Evolutionary conservation across 2,329 filamentous ascomycete species (phyloP).

Genomic region (Phaeosphaeriaceae sp.): DNA sequence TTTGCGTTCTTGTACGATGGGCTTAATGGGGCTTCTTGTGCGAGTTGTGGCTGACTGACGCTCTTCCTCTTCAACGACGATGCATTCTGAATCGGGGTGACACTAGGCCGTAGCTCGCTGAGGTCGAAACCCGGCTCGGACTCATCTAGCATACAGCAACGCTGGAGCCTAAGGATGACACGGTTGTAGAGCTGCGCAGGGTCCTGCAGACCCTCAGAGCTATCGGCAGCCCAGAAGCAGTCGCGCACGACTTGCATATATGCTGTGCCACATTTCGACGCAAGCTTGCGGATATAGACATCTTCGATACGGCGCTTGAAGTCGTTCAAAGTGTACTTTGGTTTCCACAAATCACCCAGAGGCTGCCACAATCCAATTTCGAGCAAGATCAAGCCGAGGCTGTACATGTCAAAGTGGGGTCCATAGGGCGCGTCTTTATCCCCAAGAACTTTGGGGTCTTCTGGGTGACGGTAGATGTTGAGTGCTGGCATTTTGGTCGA

Average conservation of each 20-base stretch:
- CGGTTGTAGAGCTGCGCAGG: slow-evolving; percentile 49
- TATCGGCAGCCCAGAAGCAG: slow-evolving; percentile 75
- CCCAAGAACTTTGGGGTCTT: slow-evolving; percentile 54
- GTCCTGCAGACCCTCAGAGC: slow-evolving; percentile 40
- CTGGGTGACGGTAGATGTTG: slow-evolving; percentile 73
- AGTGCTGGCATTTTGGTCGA: slow-evolving; percentile 50
- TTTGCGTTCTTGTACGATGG: slow-evolving; percentile 47
- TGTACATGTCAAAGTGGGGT: slow-evolving; percentile 71
- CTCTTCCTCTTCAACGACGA: slow-evolving; percentile 44
- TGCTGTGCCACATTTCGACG: slow-evolving; percentile 73
- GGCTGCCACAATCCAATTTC: slow-evolving; percentile 80
- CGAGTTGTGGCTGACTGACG: slow-evolving; percentile 30
- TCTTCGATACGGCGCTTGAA: slow-evolving; percentile 71
- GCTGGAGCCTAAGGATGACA: slow-evolving; percentile 54
- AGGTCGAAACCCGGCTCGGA: slow-evolving; percentile 42
- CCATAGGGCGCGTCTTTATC: slow-evolving; percentile 35
- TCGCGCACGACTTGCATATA: slow-evolving; percentile 79
- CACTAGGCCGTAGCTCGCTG: slow-evolving; percentile 32
- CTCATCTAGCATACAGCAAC: slow-evolving; percentile 50
- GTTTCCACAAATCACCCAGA: slow-evolving; percentile 65
- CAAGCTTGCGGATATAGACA: slow-evolving; percentile 69
- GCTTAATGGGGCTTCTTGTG: slow-evolving; percentile 35
- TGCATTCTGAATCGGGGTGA: slow-evolving; percentile 27
- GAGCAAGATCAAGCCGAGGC: slow-evolving; percentile 74
- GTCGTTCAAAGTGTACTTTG: slow-evolving; percentile 66